phyloP scores from a whole-genome alignment of 805 yeast species.

The Metschnikowia proteae region DNA sequence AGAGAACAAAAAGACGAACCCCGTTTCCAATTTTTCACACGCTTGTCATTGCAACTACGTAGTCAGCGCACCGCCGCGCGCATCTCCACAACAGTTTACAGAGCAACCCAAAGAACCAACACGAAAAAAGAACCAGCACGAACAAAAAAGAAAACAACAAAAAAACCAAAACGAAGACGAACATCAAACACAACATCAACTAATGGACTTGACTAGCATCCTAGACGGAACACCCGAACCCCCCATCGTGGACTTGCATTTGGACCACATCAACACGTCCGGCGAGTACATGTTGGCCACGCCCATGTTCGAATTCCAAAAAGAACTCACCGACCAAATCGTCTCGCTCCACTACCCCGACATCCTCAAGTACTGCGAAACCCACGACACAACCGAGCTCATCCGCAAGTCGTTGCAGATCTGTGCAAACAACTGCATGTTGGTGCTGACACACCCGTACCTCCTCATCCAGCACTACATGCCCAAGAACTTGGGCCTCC shows the following conservation, averaged over 20 bases:
- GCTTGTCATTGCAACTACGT: too few relatives aligned
- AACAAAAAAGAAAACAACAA: too few relatives aligned
- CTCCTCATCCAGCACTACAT: conserved; percentile 76
- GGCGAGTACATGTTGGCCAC: conserved; percentile 77
- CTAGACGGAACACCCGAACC: conserved; percentile 86
- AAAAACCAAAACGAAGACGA: background rate
- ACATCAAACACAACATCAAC: too few relatives aligned
- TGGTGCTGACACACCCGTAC: conserved; percentile 87
- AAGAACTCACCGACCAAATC: conserved; percentile 85
- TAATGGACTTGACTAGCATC: conserved; percentile 71
- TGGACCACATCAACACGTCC: conserved; percentile 42
- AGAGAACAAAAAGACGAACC: too few relatives aligned
- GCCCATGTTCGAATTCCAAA: conserved; percentile 82
- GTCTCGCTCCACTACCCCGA: conserved; percentile 89
- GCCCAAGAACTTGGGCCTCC: conserved; percentile 72
- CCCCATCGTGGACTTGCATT: conserved; percentile 55
- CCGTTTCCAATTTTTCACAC: too few relatives aligned
- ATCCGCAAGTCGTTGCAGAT: conserved; percentile 73
- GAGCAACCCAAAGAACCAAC: too few relatives aligned
- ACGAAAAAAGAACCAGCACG: too few relatives aligned
- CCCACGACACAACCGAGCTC: conserved; percentile 46
- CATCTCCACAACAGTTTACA: too few relatives aligned
- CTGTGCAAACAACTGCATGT: conserved; percentile 68
- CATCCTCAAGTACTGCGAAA: conserved; percentile 79
- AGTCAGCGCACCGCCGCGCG: too few relatives aligned